A percentile compares a stretch with the other conserved stretches of the same genome.
These are phyloP conservation scores for Geotrichum fermentans DNA, from an alignment of 1,139 yeast species.

Conservation along the genomic window DNA sequence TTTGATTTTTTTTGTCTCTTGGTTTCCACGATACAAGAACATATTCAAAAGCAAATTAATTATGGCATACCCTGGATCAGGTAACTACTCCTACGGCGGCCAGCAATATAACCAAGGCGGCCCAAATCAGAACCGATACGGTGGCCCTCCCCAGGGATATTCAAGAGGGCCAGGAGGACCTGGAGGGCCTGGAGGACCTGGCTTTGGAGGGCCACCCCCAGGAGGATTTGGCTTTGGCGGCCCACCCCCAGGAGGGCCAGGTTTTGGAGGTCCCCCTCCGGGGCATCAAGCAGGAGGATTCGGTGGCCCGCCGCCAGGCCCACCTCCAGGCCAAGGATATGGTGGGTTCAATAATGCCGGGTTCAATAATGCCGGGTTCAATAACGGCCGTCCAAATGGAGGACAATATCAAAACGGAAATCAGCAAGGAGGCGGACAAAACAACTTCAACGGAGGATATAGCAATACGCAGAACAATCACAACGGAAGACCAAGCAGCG, in stretches of 20 bases:
- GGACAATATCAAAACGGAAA: background rate
- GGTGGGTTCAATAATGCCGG: no score
- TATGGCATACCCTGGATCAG: conserved; percentile 9
- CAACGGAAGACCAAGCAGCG: no score
- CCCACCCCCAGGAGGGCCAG: no score
- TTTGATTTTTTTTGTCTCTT: no score
- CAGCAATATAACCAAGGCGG: background rate
- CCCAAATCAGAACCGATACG: no score
- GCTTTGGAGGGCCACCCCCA: background rate
- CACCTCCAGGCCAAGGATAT: background rate
- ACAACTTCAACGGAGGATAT: conserved; percentile 1
- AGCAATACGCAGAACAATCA: no score
- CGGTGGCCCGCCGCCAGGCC: background rate
- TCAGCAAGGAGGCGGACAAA: background rate
- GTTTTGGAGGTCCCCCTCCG: conserved; percentile 23
- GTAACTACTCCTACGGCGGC: conserved; percentile 23
- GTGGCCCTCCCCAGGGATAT: background rate
- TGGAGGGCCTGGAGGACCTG: conserved; percentile 9
- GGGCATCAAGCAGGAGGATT: no score
- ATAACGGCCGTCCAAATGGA: background rate
- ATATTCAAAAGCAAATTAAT: no score
- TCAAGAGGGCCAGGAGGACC: conserved; percentile 5
- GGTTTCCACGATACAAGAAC: no score
- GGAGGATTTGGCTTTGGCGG: background rate
- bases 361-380: no score